Base-by-base conservation (phyloP, 78 protist genomes). In the Dictyostelium capitatum region DNA sequence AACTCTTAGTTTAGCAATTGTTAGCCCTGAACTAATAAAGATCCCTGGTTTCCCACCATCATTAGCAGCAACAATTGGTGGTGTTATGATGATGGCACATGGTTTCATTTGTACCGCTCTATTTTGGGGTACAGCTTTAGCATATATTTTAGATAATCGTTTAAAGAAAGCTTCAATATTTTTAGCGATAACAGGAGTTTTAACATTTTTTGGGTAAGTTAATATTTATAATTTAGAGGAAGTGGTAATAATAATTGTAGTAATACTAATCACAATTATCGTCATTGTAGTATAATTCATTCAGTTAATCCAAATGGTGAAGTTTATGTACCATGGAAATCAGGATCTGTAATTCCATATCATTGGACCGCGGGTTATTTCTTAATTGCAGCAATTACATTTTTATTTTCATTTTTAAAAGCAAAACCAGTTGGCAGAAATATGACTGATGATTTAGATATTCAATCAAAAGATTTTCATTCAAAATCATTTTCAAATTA, bases 291-390 rank as follows among this genome's bases (percentile, higher is more conserved):
- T 32, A 41, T 87, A 6, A 87, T 87, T n/a, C 93, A 87, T 17
- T 75, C 83, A 1, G 84, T 87, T 9, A 64, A 87, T 87, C 93
- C 93, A 46, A 87, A 77, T 64, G 93, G 93, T 30, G 93, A 87
- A 23, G 93, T 87, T 7, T 87, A 87, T 32, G 41, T 87, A 5
- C 93, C 93, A 12, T 87, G 93, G 93, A 48, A 77, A 20, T 50
- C 74, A 6, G 84, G 84, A 9, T 87, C 93, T 2, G 54, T 23
- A 1, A 46, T 87, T 8, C 93, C 93, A 4, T 87, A 87, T 43
- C 93, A 87, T 32, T 87, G 93, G 93, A 43, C 93, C 1, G 72
- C 74, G 0, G 78, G 64, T 8, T 87, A 87, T 28, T 48, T 74
- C 10, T n/a, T 77, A 8, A 17, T 87, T 5, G 83, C 93, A 11